Base-by-base conservation (phyloP, 2,329 filamentous ascomycete genomes). In the Drechslera avenae region DNA sequence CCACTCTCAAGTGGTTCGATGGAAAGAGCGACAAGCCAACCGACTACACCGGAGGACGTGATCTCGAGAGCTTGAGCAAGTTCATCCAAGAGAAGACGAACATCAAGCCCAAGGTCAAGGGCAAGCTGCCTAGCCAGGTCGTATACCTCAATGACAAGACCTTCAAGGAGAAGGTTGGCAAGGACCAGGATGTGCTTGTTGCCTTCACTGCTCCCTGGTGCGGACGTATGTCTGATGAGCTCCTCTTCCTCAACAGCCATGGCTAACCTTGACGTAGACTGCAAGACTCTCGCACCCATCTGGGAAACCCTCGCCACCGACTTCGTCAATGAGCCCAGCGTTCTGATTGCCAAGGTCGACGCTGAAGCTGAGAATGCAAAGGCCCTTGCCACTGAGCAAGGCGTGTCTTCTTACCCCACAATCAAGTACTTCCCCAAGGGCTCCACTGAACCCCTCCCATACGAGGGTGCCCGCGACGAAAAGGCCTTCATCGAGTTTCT, bases 141-240 rank as follows among this genome's bases (percentile, higher is more conserved):
- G 83, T 86, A 67, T 87, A 90, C 78, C 81, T 99, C 74, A 91
- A 83, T 42, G 91, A 97, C 69, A 75, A 81, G 63, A 85, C 84
- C 52, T 97, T 97, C 78, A 84, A 86, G 75, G 79, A 86, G 72
- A 80, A 83, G 52, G 81, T 97, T 78, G 93, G 93, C 58, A 81
- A 86, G 43, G 90, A 96, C 58, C 91, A 96, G 83, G 82, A 95
- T 75, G 90, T 96, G 16, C 76, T 99, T 47, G 92, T 99, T 72
- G 92, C 95, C 37, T 99, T 99, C 76, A 99, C 95, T 64, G 93
- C 94, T 45, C 92, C 94, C 45, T 97, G 93, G 94, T 99, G 94
- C 77, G 93, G 93, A 75, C 93, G 94, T 97, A 85, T 78, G 91
- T 89, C 6, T 23, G 39, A 0, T 62, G 62, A 53, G 13, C 3